These are phyloP conservation scores for Acanthamoeba lugdunensis DNA, from an alignment of 208 protist genomes.

Conservation along the genomic window DNA sequence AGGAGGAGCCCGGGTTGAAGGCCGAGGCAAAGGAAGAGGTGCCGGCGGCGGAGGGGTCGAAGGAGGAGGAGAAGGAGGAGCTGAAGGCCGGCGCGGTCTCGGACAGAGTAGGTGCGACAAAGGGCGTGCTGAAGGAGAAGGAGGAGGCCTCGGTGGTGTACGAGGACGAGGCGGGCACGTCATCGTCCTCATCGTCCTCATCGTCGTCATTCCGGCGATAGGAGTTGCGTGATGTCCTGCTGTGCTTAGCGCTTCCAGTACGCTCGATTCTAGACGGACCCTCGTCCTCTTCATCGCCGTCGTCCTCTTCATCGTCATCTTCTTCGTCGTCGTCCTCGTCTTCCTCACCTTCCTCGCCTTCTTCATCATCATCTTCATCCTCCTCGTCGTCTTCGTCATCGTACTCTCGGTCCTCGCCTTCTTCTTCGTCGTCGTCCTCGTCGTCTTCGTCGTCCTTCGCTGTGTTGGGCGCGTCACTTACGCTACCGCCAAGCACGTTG, in stretches of 20 bases:
- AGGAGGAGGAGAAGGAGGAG: constrained; percentile 5
- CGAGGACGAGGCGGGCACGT: background rate
- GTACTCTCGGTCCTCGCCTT: background rate
- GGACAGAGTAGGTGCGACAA: background rate
- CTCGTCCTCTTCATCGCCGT: constrained; percentile 10
- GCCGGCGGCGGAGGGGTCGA: background rate
- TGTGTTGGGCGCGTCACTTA: background rate
- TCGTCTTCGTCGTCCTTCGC: background rate
- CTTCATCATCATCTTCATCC: background rate
- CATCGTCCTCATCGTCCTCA: background rate
- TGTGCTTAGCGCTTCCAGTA: constrained; percentile 26
- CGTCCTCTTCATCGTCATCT: background rate
- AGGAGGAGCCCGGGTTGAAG: background rate
- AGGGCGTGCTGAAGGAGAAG: background rate
- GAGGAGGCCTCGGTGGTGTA: background rate
- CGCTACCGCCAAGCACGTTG: background rate
- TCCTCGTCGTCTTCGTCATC: background rate
- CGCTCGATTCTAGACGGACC: background rate
- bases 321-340: constrained; percentile 2
- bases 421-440: background rate
- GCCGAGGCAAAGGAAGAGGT: background rate
- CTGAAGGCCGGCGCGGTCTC: background rate
- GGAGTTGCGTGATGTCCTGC: background rate
- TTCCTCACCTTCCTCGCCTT: background rate
- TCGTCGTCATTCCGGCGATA: background rate